Percentiles rank a stretch among this genome's conserved stretches.
Conservation (phyloP, 148 eudicot species). For the Gaultheria prostrata region DNA sequence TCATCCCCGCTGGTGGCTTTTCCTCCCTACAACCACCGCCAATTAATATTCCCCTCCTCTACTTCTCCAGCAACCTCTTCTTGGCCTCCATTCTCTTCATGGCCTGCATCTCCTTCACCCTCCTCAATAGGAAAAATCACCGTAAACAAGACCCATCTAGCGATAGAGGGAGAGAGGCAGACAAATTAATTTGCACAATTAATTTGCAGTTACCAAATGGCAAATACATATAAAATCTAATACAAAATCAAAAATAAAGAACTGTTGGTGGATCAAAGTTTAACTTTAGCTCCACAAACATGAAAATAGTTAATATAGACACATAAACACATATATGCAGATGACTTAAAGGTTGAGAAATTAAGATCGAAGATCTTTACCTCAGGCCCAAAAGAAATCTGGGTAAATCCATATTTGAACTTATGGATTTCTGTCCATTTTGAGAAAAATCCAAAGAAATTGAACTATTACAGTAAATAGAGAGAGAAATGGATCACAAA, state of each 20-base stretch:
- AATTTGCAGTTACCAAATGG: neutral
- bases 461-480: neutral
- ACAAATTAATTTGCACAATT: neutral
- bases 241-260: neutral
- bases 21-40: neutral
- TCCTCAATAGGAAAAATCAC: neutral
- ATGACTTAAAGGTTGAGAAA: slow-evolving; percentile 7
- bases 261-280: neutral
- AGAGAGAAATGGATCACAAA: slow-evolving; percentile 20
- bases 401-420: neutral
- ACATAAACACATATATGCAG: no score
- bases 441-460: neutral
- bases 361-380: slow-evolving; percentile 1
- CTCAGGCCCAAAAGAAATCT: slow-evolving; percentile 6
- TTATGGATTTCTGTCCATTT: neutral
- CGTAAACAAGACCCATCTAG: neutral
- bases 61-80: slow-evolving; percentile 7
- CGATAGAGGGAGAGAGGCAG: neutral
- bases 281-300: neutral
- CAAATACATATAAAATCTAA: neutral
- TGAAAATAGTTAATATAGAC: no score
- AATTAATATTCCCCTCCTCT: neutral
- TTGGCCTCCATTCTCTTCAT: no score
- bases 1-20: neutral
- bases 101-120: slow-evolving; percentile 9